phyloP scores from a whole-genome alignment of 2,329 filamentous ascomycete species.

The Xylaria hypoxylon region DNA sequence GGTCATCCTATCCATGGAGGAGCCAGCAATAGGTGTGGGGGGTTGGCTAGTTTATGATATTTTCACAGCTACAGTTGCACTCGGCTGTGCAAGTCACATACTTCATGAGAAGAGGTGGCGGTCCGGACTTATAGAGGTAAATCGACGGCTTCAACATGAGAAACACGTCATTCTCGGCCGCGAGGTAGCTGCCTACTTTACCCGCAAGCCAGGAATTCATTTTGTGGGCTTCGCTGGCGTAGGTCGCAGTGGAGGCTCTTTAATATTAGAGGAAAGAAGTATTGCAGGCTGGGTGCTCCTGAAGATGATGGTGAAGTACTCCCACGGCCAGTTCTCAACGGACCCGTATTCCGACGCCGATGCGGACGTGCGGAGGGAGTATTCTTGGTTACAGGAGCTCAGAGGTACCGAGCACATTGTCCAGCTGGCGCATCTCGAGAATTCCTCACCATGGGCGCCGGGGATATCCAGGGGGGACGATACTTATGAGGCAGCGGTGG shows the following conservation, averaged over 20 bases:
- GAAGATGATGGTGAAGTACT: constrained; percentile 36
- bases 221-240: constrained; percentile 25
- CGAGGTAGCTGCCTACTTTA: constrained; percentile 20
- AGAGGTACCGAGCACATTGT: constrained; percentile 34
- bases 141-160: too few species aligned
- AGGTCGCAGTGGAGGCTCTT: constrained; percentile 29
- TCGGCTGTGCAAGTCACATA: too few species aligned
- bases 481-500: background rate
- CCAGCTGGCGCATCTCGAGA: constrained; percentile 21
- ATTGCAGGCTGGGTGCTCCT: background rate
- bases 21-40: background rate
- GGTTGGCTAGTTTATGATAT: too few species aligned
- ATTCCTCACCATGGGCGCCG: constrained; percentile 17
- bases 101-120: too few species aligned
- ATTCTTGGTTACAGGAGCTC: constrained; percentile 17
- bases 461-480: constrained; percentile 17
- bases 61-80: too few species aligned
- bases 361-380: constrained; percentile 32
- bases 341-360: constrained; percentile 23
- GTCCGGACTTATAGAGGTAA: too few species aligned
- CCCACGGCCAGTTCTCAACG: constrained; percentile 5
- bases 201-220: background rate
- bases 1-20: background rate
- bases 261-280: constrained; percentile 18
- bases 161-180: background rate